Evolutionary conservation across 768 basidiomycete species (phyloP), one percentile per base, ranked within the genome.

Genomic region (Lentinula boryana): DNA sequence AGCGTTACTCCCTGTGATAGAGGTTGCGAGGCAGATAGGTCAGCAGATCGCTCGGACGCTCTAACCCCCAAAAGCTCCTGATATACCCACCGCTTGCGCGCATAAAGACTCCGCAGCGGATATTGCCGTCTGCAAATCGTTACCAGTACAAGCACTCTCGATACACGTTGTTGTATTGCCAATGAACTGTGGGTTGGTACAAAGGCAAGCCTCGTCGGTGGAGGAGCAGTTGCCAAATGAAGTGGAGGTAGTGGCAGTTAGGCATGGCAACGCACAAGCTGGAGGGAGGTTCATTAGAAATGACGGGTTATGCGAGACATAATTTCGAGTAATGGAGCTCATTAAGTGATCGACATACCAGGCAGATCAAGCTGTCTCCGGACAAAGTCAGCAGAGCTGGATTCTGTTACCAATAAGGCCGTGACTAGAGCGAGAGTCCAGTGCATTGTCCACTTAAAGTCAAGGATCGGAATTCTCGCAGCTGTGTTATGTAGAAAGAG

Each of bases 201-300:
- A 89, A 35, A 87, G 73, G 66, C 90, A 92, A 35, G 64, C 63
- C 66, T 80, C 74, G 73, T 90, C 84, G n/a, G 70, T 71, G 3
- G 69, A 5, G 13, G 56, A 9, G 74, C 89, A 91, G 60, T 64
- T 65, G 44, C 74, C 81, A 18, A 74, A 64, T 5, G 46, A 48
- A 65, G 79, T 68, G 9, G 83, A 76, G 60, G 62, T 68, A 5
- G 56, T 41, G 33, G 41, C 13, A 16, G 70, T 53, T 6, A 88
- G 63, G 71, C 89, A 91, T 15, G 69, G 0, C 0, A 16, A 12
- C 2, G 84, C 79, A 66, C 88, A 90, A 56, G 44, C 87, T 89
- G 15, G 21, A 56, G 23, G 15, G 18, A n/a, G 21, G 18, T 27
- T 18, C 3, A 15, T 27, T 33, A 53, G 36, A 33, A n/a, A 38